These are phyloP conservation scores for Talaromyces sp. DNA, from an alignment of 2,329 filamentous ascomycete species.

Conservation along the genomic window DNA sequence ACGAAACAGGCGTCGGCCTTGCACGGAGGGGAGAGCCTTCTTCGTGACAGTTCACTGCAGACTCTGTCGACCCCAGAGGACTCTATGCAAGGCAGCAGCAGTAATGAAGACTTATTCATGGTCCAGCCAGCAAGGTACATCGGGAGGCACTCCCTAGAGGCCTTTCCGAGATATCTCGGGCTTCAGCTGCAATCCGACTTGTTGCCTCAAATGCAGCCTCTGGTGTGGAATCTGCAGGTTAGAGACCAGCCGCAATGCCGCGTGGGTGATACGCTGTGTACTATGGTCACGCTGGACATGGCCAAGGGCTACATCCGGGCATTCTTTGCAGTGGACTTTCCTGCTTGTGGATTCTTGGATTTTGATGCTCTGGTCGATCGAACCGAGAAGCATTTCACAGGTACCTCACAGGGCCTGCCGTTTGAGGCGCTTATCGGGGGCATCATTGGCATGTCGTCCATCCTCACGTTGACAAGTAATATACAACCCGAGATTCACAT, in stretches of 20 bases:
- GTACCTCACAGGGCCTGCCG: neutral
- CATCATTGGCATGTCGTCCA: neutral
- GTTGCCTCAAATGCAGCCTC: neutral
- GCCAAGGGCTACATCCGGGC: neutral
- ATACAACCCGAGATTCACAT: neutral
- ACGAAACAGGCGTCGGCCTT: neutral
- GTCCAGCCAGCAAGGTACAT: neutral
- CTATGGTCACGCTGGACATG: neutral
- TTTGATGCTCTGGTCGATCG: neutral
- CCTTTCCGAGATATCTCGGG: neutral
- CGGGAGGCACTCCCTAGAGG: neutral
- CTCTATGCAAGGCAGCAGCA: neutral
- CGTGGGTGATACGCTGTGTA: neutral
- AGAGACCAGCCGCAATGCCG: neutral
- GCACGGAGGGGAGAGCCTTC: neutral
- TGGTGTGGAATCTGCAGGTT: neutral
- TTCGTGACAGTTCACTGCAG: neutral
- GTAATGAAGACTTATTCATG: neutral
- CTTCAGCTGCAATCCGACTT: neutral
- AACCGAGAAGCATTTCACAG: neutral
- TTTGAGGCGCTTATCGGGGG: neutral
- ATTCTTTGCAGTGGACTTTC: neutral
- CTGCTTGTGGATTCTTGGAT: neutral
- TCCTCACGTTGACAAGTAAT: neutral
- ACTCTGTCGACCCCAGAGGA: neutral